Evolutionary conservation across 345 rosid species (phyloP).

Genomic region (Syzygium oleosum): DNA sequence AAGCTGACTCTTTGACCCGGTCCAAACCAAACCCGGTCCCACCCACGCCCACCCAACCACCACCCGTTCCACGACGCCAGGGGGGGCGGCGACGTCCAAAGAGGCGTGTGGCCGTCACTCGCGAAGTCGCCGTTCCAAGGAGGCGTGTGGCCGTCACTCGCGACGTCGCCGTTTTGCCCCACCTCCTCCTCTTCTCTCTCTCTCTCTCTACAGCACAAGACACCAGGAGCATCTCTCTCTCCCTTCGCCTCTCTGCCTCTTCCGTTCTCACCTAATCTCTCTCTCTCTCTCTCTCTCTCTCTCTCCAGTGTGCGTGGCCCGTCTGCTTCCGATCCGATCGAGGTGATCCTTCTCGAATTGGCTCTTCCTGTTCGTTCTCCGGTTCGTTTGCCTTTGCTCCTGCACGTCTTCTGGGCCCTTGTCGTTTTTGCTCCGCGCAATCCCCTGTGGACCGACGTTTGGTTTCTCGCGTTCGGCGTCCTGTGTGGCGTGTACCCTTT

Average conservation of each 20-base stretch:
- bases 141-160: conserved; percentile 7
- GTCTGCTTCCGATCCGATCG: not conserved
- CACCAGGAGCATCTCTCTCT: not conserved
- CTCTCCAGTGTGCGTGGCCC: not conserved
- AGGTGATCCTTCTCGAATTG: not conserved
- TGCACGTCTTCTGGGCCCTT: not conserved
- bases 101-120: too few relatives aligned
- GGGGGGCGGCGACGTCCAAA: too few relatives aligned
- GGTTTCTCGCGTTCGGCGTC: too few relatives aligned
- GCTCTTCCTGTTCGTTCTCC: not conserved
- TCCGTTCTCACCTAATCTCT: not conserved
- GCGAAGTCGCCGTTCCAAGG: too few relatives aligned
- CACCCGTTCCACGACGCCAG: too few relatives aligned
- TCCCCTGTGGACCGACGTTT: too few relatives aligned
- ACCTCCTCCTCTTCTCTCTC: not conserved
- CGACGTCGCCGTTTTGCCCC: not conserved
- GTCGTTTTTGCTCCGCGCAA: not conserved
- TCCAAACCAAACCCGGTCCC: too few relatives aligned
- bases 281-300: not conserved
- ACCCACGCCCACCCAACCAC: too few relatives aligned
- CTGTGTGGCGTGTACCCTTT: too few relatives aligned
- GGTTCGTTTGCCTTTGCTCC: not conserved
- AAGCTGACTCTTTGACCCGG: too few relatives aligned
- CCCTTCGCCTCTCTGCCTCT: not conserved
- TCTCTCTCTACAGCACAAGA: not conserved